A percentile compares a stretch with the other conserved stretches of the same genome.
Conservation (phyloP, 345 rosid genomes). For the Psidium guajava region DNA sequence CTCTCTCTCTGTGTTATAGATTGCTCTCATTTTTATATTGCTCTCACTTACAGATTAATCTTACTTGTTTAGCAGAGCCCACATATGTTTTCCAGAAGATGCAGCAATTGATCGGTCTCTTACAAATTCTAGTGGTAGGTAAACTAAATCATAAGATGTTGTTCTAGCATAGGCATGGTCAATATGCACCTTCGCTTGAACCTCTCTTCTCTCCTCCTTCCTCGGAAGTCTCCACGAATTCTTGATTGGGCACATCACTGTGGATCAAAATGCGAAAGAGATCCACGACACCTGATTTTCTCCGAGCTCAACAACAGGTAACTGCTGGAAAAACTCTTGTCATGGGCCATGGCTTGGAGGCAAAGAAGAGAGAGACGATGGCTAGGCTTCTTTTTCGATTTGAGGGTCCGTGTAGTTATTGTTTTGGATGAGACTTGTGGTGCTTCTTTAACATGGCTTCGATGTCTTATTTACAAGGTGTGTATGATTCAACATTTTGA, state of each 20-base stretch:
- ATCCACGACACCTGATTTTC: conserved; percentile 23
- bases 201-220: conserved; percentile 21
- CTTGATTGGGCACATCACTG: conserved; percentile 20
- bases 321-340: conserved; percentile 23
- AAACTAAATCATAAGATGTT: neutral
- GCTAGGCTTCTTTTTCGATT: neutral
- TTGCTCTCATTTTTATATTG: no score
- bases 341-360: conserved; percentile 7
- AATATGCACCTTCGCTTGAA: conserved; percentile 33
- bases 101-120: neutral
- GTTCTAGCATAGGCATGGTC: neutral
- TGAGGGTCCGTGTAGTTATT: neutral
- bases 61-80: neutral
- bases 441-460: neutral
- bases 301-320: conserved; percentile 47
- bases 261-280: conserved; percentile 32
- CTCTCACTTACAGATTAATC: neutral
- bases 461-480: neutral
- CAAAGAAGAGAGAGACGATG: neutral
- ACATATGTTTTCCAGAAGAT: neutral
- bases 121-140: neutral
- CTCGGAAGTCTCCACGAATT: conserved; percentile 31
- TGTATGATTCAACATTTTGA: no score
- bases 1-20: neutral
- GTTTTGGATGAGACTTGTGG: neutral